Evolutionary conservation across 73 alveolate species (phyloP), one percentile per base, ranked within the genome.

Genomic region (Vitrella brassicaformis): DNA sequence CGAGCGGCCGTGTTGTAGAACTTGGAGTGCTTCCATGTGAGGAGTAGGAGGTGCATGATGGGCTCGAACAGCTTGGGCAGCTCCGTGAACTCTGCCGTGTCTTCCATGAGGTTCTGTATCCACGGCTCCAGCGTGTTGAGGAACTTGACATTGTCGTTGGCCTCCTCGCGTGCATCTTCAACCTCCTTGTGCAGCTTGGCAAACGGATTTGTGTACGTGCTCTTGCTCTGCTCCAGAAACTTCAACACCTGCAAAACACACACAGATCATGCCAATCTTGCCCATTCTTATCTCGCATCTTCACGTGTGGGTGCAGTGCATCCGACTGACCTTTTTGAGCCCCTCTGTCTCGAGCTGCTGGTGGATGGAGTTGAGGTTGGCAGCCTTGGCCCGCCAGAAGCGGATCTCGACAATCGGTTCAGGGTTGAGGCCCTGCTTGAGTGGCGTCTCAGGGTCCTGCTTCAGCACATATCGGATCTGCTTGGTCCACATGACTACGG

Each of bases 401-500:
- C 91, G 94, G 68, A 97, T 86, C 89, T 97, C 99, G 30, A 95
- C 98, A 30, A 90, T 90, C 28, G 99, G 99, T 66, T 95, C 97
- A 74, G 99, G 99, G 85, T 97, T 93, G 32, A 95, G 92, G 67
- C 97, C 97, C 31, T 92, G 85, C 91, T 94, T 94, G 68, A 94
- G 95, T 19, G 97, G 97, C 67, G 94, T 89, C 79, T 96, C 99
- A 4, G 99, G 98, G 78, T 95, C 99, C 80, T 96, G 97, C 83
- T 96, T 96, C 79, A 97, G 85, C 39, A 97, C 99, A 74, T 94
- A 95, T 88, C 97, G 90, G 86, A 97, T 97, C 87, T 96, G 95
- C 80, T 95, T 95, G 30, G 99, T 97, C 99, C 99, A 97, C 67
- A 98, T 96, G 56, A 97, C 95, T 64, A 97, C 94, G 31, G 99